A percentile compares a stretch with the other conserved stretches of the same genome.
phyloP scores from a whole-genome alignment of 1,139 yeast genomes.

The Hanseniaspora uvarum region DNA sequence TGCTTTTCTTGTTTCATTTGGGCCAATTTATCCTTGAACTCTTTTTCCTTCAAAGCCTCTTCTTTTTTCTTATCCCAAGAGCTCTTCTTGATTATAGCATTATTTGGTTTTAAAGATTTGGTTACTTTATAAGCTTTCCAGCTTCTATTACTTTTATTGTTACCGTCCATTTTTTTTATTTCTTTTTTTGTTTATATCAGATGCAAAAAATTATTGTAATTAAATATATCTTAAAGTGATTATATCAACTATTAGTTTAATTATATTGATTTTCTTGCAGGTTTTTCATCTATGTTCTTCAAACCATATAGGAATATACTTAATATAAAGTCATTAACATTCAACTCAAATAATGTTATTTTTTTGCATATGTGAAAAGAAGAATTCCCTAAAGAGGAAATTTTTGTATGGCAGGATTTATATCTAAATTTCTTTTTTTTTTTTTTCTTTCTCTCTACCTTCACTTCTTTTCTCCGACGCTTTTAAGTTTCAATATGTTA shows the following conservation, averaged over 20 bases:
- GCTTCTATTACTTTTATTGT: slow-evolving; percentile 44
- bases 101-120: slow-evolving; percentile 32
- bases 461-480: neutral
- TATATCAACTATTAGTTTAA: neutral
- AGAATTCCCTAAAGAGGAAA: slow-evolving; percentile 1
- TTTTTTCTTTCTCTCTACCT: neutral
- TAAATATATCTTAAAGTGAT: neutral
- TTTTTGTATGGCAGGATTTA: neutral
- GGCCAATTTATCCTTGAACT: slow-evolving; percentile 38
- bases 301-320: neutral
- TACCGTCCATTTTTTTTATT: slow-evolving; percentile 29
- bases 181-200: slow-evolving; percentile 20
- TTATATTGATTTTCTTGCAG: neutral
- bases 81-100: slow-evolving; percentile 31
- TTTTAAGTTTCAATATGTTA: neutral
- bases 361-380: neutral
- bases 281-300: neutral
- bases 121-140: slow-evolving; percentile 49
- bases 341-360: neutral
- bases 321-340: neutral
- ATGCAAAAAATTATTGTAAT: neutral
- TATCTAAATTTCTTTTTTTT: slow-evolving; percentile 1
- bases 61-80: slow-evolving; percentile 35
- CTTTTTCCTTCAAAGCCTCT: slow-evolving; percentile 34
- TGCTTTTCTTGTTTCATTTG: slow-evolving; percentile 56